Conservation (phyloP, 2,329 filamentous ascomycete species). For the Aspergillus luchuensis region DNA sequence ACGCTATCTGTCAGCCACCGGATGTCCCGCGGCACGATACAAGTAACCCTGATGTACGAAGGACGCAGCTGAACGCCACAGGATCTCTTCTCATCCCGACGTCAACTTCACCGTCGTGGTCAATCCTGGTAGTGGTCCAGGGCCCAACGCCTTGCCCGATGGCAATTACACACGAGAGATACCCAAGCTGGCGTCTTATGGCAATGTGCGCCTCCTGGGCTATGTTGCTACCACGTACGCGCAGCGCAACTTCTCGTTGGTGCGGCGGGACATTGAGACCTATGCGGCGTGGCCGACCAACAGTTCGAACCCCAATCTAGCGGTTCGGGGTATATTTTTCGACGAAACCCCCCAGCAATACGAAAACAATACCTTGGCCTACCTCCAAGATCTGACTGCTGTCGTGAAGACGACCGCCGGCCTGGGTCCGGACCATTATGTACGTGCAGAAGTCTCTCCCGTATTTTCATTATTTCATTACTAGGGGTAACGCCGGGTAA, state of each 20-base stretch:
- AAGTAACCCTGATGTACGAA: constrained; percentile 12
- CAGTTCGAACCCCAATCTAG: constrained; percentile 39
- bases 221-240: constrained; percentile 56
- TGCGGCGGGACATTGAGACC: constrained; percentile 47
- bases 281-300: constrained; percentile 49
- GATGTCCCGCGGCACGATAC: constrained; percentile 18
- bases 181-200: constrained; percentile 41
- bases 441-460: constrained; percentile 29
- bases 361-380: constrained; percentile 32
- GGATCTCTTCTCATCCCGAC: constrained; percentile 41
- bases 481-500: constrained; percentile 7
- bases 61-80: constrained; percentile 32
- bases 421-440: constrained; percentile 41
- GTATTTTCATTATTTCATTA: constrained; percentile 9
- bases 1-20: constrained; percentile 20
- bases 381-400: constrained; percentile 36
- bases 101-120: constrained; percentile 55
- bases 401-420: constrained; percentile 35
- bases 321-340: constrained; percentile 53
- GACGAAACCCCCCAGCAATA: constrained; percentile 51
- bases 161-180: constrained; percentile 48
- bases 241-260: constrained; percentile 42
- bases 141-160: constrained; percentile 46
- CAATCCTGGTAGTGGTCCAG: constrained; percentile 53
- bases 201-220: constrained; percentile 54